These are phyloP conservation scores for Monilinia vaccinii-corymbosi DNA, from an alignment of 2,329 filamentous ascomycete genomes.

Conservation along the genomic window DNA sequence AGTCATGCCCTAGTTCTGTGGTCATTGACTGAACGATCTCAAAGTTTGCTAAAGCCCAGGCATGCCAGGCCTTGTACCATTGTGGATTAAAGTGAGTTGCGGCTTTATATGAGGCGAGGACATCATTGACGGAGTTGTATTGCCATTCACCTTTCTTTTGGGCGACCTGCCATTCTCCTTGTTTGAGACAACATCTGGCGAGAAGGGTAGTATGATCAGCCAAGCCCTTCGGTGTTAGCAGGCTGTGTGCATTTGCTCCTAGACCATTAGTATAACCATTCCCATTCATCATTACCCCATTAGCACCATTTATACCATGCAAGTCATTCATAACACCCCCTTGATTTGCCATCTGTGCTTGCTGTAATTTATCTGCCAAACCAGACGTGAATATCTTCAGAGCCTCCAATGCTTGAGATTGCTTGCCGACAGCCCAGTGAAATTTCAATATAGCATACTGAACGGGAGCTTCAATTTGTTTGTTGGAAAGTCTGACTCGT, in stretches of 20 bases:
- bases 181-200: conserved; percentile 90
- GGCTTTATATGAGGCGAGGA: conserved; percentile 81
- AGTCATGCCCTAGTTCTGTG: conserved; percentile 20
- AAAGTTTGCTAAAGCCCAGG: conserved; percentile 97
- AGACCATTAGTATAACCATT: conserved; percentile 28
- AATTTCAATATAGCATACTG: conserved; percentile 97
- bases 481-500: conserved; percentile 13
- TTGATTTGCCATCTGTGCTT: conserved; percentile 24
- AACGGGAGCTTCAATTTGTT: conserved; percentile 54
- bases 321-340: conserved; percentile 25
- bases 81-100: conserved; percentile 89
- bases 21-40: conserved; percentile 82
- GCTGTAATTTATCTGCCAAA: conserved; percentile 35
- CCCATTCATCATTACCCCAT: conserved; percentile 35
- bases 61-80: conserved; percentile 99
- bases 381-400: conserved; percentile 53
- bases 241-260: conserved; percentile 31
- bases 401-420: conserved; percentile 48
- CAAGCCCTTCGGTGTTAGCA: conserved; percentile 35
- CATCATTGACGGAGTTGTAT: conserved; percentile 74
- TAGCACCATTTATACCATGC: conserved; percentile 27
- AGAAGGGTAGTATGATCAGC: conserved; percentile 62
- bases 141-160: conserved; percentile 86
- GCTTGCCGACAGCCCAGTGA: conserved; percentile 80
- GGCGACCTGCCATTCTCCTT: conserved; percentile 90